phyloP scores from a whole-genome alignment of 2,329 filamentous ascomycete genomes.

The Claviceps cyperi region DNA sequence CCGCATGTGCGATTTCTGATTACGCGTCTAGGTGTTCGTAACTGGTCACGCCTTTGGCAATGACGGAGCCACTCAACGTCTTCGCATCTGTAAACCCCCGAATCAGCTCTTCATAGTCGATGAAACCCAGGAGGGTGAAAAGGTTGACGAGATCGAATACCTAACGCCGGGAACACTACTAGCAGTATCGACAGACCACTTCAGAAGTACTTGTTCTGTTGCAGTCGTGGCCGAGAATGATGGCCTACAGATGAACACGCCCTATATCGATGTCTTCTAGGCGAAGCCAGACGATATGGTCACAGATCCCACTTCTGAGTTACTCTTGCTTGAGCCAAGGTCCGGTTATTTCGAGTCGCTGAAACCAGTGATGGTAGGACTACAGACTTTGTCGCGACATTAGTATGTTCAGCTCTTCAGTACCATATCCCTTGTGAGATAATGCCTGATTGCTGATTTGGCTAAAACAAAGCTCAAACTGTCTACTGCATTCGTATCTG shows the following conservation, averaged over 20 bases:
- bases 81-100: slow-evolving; percentile 50
- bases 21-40: slow-evolving; percentile 42
- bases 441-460: background rate
- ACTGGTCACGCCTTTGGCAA: slow-evolving; percentile 48
- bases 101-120: slow-evolving; percentile 41
- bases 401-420: slow-evolving; percentile 29
- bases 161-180: slow-evolving; percentile 39
- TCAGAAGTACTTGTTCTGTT: slow-evolving; percentile 50
- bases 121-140: slow-evolving; percentile 32
- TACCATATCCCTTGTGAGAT: background rate
- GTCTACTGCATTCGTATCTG: slow-evolving; percentile 49
- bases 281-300: slow-evolving; percentile 40
- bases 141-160: slow-evolving; percentile 35
- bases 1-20: background rate
- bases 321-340: slow-evolving; percentile 67
- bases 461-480: slow-evolving; percentile 18
- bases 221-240: slow-evolving; percentile 60
- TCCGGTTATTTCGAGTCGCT: slow-evolving; percentile 64
- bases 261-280: slow-evolving; percentile 58
- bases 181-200: slow-evolving; percentile 44
- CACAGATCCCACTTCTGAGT: slow-evolving; percentile 54
- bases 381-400: slow-evolving; percentile 46
- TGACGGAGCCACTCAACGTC: slow-evolving; percentile 34
- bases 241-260: slow-evolving; percentile 23
- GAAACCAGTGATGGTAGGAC: slow-evolving; percentile 54